phyloP scores from a whole-genome alignment of 768 basidiomycete genomes.

The Podaxis sp. region DNA sequence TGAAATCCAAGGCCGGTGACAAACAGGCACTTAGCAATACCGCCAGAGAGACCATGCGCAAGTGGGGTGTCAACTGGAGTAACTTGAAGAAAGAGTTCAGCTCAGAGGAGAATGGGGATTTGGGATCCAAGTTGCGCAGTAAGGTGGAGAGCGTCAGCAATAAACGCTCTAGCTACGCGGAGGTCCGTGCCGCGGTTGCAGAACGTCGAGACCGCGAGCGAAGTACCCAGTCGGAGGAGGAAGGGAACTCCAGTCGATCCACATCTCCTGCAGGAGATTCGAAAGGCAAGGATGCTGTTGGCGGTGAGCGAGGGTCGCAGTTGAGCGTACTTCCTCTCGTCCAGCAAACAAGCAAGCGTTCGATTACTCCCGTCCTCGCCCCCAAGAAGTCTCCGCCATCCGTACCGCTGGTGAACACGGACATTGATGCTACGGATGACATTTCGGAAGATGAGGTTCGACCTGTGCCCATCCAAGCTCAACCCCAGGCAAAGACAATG shows the following conservation, averaged over 20 bases:
- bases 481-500: slow-evolving; percentile 81
- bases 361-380: slow-evolving; percentile 20
- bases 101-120: slow-evolving; percentile 28
- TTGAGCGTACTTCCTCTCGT: slow-evolving; percentile 17
- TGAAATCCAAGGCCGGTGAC: slow-evolving; percentile 76
- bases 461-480: slow-evolving; percentile 62
- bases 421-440: slow-evolving; percentile 30
- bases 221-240: slow-evolving; percentile 16
- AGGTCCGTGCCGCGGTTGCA: slow-evolving; percentile 74
- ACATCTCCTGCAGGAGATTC: slow-evolving; percentile 18
- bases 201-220: slow-evolving; percentile 52
- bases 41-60: slow-evolving; percentile 87
- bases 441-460: slow-evolving; percentile 24
- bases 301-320: slow-evolving; percentile 14
- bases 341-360: slow-evolving; percentile 15
- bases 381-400: slow-evolving; percentile 34
- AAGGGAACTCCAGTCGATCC: slow-evolving; percentile 12
- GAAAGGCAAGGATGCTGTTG: slow-evolving; percentile 18
- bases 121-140: slow-evolving; percentile 22
- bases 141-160: not conserved
- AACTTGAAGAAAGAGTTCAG: slow-evolving; percentile 55
- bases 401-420: slow-evolving; percentile 34
- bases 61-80: slow-evolving; percentile 88
- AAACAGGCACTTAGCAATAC: slow-evolving; percentile 85
- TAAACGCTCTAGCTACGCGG: slow-evolving; percentile 63